Evolutionary conservation across 129 eudicot species (phyloP), one percentile per base, ranked within the genome.

Genomic region (Pseudognaphalium luteoalbum): DNA sequence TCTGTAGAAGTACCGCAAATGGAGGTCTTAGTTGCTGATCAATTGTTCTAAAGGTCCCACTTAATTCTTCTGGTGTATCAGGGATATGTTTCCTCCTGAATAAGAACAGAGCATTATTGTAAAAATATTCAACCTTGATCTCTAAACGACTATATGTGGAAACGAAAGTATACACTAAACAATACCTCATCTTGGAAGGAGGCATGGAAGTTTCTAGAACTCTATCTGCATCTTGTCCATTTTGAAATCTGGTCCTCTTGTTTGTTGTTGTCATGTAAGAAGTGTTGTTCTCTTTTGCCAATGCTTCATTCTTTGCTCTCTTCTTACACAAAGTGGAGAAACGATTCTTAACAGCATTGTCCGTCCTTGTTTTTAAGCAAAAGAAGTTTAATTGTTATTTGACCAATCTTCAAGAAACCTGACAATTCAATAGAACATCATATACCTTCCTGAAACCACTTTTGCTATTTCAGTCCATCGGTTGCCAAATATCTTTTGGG

Each of bases 361-460:
- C 99, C 71, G 99, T 95, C 82, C 99, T 95, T 85, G 34, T 54
- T 56, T 54, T 56, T 33, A 30, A 63, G 56, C 58, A 74, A 21
- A 10, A 25, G 17, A 83, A 72, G 51, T 64, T 19, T 56, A 28
- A 66, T 73, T 10, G 29, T 50, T 52, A 69, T 66, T 58, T 41
- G 29, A 62, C 78, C 35, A 22, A 37, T 66, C 34, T 69, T 67
- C 7, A 22, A 32, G 19, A 51, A 3, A 67, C 7, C 1, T 20
- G 25, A 6, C 2, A 66, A 77, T 35, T 32, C 60, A 70, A 64
- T 44, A 44, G n/a, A 72, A 79, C 75, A 72, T 61, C 56, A 73
- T 82, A 81, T 87, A 94, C 99, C 99, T 94, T 83, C 99, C 99
- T 74, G 99, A 94, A 67, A 94, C 99, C 72, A 94, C 99, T 92